phyloP scores from a whole-genome alignment of 768 basidiomycete genomes.

The Amanita rimosa region DNA sequence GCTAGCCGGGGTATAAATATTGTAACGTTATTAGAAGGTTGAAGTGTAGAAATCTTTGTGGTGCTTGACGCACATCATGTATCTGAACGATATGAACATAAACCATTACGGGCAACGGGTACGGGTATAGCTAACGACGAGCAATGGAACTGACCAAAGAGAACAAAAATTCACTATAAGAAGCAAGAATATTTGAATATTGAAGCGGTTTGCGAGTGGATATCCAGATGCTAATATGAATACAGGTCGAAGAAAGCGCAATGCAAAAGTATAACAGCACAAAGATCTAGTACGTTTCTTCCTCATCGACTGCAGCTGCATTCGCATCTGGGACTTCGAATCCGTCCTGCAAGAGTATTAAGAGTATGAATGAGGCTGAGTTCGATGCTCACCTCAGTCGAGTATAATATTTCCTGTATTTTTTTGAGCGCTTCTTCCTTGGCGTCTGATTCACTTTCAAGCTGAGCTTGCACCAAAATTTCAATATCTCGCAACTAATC shows the following conservation, averaged over 20 bases:
- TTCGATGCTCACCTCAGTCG: conserved; percentile 65
- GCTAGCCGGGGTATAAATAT: not conserved
- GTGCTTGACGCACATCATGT: not conserved
- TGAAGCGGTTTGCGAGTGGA: not conserved
- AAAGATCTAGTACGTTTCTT: conserved; percentile 55
- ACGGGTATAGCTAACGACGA: not conserved
- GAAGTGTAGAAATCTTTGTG: too few relatives aligned
- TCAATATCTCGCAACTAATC: conserved; percentile 88
- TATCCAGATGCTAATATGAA: conserved; percentile 7
- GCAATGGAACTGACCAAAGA: not conserved
- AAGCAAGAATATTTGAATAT: not conserved
- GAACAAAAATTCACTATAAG: not conserved
- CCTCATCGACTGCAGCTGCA: conserved; percentile 47
- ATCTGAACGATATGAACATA: not conserved
- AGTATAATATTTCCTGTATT: conserved; percentile 90
- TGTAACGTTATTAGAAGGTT: not conserved
- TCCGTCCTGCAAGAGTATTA: conserved; percentile 53
- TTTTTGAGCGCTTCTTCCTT: conserved; percentile 51
- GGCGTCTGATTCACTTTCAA: conserved; percentile 47
- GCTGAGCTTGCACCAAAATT: conserved; percentile 76
- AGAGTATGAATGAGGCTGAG: not conserved
- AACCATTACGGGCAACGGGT: not conserved
- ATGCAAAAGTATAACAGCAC: not conserved
- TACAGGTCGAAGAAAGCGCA: conserved; percentile 5
- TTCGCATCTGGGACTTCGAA: conserved; percentile 78